Base-by-base conservation (phyloP, 306 rosid genomes). In the Vigna nakashimae region DNA sequence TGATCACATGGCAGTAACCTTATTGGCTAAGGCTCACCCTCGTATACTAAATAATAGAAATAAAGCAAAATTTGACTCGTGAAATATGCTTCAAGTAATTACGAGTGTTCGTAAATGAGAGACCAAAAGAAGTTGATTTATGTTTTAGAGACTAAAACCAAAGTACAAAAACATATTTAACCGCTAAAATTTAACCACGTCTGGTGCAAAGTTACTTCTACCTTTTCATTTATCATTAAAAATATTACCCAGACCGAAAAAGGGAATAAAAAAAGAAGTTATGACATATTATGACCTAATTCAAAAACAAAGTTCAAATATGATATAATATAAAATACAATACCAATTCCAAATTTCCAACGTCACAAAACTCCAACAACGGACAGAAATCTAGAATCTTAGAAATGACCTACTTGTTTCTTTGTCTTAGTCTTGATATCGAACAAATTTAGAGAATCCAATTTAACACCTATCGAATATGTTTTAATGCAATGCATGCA, bases 381-480 rank as follows among this genome's bases (percentile, higher is more conserved):
- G 11, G 65, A 45, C 46, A 57, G 20, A 57, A 59, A 49, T 32
- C 45, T 38, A 42, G 32, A 34, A 50, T 15, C 56, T 50, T 9
- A 40, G 49, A 75, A 69, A 52, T 76, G 56, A 30, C 17, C 38
- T 56, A 38, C 15, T 49, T 64, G 42, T 67, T 78, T 83, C 53
- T 58, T 73, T 38, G 49, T 65, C 63, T 57, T 5, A 24, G 36
- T 30, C 53, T 52, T 9, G n/a, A 71, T 42, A 48, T 49, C 30
- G 36, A 72, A 77, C 30, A 77, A 60, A 73, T 73, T 13, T 59
- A 66, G 76, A 72, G 60, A 15, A 30, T 30, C 50, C 64, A 68
- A 20, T 78, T 43, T 57, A 38, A 56, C 49, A 20, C 72, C 56
- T 26, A 24, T 73, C 26, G 68, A 60, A 49, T 32, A 36, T 69